Evolutionary conservation across 2,329 filamentous ascomycete genomes (phyloP), one percentile per base, ranked within the genome.

Genomic region (Coniochaeta ligniaria): DNA sequence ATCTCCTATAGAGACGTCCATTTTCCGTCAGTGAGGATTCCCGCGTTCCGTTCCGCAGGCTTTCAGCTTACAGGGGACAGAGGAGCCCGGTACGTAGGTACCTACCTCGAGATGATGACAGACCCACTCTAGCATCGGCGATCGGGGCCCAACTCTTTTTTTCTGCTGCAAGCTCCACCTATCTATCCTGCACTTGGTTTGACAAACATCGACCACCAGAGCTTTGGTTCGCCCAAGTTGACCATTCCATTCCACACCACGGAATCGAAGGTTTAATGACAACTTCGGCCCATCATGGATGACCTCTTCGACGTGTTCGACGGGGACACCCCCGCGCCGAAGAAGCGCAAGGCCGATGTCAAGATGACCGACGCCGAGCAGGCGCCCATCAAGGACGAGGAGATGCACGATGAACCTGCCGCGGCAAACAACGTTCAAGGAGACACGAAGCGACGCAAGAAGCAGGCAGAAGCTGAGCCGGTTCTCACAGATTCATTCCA

Each of bases 401-500:
- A 75, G 2, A 61, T 60, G 57, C n/a, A 41, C 22, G 69, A 67
- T 9, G 65, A 63, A 36, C 75, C n/a, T 70, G 17, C 54, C n/a
- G 54, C 54, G 2, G 31, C 17, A 22, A 57, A 57, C 31, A 57
- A 57, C 54, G 31, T 36, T 7, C 54, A 74, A 22, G 72, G 76
- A 50, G 77, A 85, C 55, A 75, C 71, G 62, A 92, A 91, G 74
- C 85, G 89, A 66, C 80, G 83, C 59, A 81, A 84, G 66, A 82
- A 85, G 70, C 81, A 86, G 61, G 78, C 75, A 59, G 89, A 89
- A 68, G 84, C 85, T 11, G 89, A 88, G 63, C 91, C 94, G 6
- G 88, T 98, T 55, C 84, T 98, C 67, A 92, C 94, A 22, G 95
- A 99, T 77, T 87, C 89, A 14, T 99, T 99, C 74, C 88, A 98